phyloP scores from a whole-genome alignment of 2,329 filamentous ascomycete species.

The Verticillium albo-atrum region DNA sequence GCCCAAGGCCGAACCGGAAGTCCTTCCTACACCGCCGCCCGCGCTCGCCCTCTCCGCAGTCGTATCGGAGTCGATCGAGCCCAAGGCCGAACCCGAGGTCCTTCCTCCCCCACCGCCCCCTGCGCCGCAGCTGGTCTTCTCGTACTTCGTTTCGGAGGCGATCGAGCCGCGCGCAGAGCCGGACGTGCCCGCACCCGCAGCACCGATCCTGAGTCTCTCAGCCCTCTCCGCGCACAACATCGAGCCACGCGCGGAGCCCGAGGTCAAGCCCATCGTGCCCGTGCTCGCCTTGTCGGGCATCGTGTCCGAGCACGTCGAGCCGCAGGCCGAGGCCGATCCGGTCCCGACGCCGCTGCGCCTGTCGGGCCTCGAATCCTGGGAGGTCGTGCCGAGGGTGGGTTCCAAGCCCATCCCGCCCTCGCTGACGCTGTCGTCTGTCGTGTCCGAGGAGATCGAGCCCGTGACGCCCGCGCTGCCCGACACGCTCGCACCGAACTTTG shows the following conservation, averaged over 20 bases:
- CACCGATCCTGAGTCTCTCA: conserved; percentile 9
- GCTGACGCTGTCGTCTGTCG: conserved; percentile 31
- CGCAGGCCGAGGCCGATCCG: conserved; percentile 17
- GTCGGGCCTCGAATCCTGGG: conserved; percentile 36
- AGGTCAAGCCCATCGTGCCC: conserved; percentile 19
- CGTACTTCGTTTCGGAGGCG: conserved; percentile 20
- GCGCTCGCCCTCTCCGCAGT: conserved; percentile 10
- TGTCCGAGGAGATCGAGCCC: conserved; percentile 33
- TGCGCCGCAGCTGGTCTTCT: conserved; percentile 17
- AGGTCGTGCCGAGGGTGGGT: conserved; percentile 31
- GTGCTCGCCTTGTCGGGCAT: conserved; percentile 24
- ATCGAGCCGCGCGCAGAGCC: conserved; percentile 26
- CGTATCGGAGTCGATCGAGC: conserved; percentile 22
- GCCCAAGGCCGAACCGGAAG: conserved; percentile 23
- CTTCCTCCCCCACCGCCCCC: conserved; percentile 10
- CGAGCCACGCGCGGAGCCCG: conserved; percentile 18
- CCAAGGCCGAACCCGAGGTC: conserved; percentile 21
- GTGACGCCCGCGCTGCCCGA: conserved; percentile 22
- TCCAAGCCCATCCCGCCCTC: conserved; percentile 15
- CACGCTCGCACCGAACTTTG: conserved; percentile 22
- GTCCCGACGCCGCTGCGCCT: conserved; percentile 23
- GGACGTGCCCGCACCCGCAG: conserved; percentile 9
- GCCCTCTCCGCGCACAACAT: conserved; percentile 10
- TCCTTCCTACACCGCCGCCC: conserved; percentile 6
- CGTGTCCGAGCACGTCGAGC: conserved; percentile 21